Evolutionary conservation across 768 basidiomycete genomes (phyloP), one percentile per base, ranked within the genome.

Genomic region (Suillus weaverae): DNA sequence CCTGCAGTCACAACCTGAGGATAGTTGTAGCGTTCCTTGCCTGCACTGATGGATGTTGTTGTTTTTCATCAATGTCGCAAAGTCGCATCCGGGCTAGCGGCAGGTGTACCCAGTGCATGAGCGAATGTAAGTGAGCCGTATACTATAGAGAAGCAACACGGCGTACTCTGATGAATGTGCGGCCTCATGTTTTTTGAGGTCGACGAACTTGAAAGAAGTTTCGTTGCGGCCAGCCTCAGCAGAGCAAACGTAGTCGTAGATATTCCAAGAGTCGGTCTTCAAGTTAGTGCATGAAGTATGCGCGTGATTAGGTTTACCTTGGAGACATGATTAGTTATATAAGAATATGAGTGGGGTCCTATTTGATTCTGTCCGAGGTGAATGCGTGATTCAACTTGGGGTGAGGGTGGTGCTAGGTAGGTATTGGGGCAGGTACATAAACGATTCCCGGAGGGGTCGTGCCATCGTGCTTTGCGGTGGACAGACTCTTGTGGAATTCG

Each of bases 21-120:
- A 39, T 14, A 39, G 33, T 1, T 5, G 20, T 41, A 73, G 0
- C n/a, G 64, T 18, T 60, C 36, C 38, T 69, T 67, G 11, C 74
- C 71, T 4, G 68, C 69, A 60, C 74, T 76, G 48, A 4, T 75
- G 74, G 8, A 76, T 68, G 0, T 2, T 5, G 0, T 68, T 70
- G 62, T 61, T 71, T 60, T 67, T 74, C 26, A 62, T 63, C 20
- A 67, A 43, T 18, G 67, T 68, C 13, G 48, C 53, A 32, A 71
- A 73, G 1, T n/a, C 14, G 22, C 72, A 73, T 18, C 9, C 4
- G 1, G 68, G 6, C 6, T 43, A 50, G 26, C 44, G 41, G 62
- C 71, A 76, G 30, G 44, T 39, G 32, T 69, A 68, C 14, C 68
- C 60, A 0, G 71, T 76, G 14, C 39, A 13, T 64, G 8, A 39